Conservation (phyloP, 2,329 filamentous ascomycete genomes). For the Exophiala phaeomuriformis region DNA sequence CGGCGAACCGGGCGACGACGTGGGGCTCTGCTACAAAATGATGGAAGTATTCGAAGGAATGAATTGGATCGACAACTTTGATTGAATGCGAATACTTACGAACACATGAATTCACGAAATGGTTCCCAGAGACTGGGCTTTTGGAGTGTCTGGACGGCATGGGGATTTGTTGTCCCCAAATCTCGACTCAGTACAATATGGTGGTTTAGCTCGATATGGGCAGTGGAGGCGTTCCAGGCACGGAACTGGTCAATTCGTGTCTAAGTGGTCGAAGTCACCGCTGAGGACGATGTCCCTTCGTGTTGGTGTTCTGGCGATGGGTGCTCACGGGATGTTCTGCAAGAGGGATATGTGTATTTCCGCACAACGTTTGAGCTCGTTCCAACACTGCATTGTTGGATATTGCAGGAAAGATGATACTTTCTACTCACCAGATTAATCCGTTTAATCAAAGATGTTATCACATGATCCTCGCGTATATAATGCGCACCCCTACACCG, state of each 20-base stretch:
- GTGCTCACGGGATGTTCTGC: slow-evolving; percentile 15
- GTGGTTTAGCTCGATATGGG: slow-evolving; percentile 17
- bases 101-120: neutral
- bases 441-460: too few relatives aligned
- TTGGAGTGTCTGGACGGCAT: neutral
- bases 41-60: slow-evolving; percentile 44
- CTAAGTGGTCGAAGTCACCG: slow-evolving; percentile 18
- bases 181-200: slow-evolving; percentile 16
- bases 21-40: slow-evolving; percentile 42
- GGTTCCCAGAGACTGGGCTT: neutral
- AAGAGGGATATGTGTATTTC: neutral
- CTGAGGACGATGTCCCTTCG: slow-evolving; percentile 9
- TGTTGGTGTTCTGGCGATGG: slow-evolving; percentile 9
- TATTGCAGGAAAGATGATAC: too few relatives aligned
- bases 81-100: slow-evolving; percentile 1
- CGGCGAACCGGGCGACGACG: slow-evolving; percentile 27
- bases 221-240: slow-evolving; percentile 17
- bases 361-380: slow-evolving; percentile 21
- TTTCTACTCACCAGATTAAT: too few relatives aligned
- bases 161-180: neutral
- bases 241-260: slow-evolving; percentile 14
- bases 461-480: too few relatives aligned
- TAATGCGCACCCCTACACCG: too few relatives aligned
- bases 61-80: slow-evolving; percentile 39
- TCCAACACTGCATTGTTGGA: neutral